phyloP scores from a whole-genome alignment of 805 yeast species.

The Saccharomycodes ludwigii region DNA sequence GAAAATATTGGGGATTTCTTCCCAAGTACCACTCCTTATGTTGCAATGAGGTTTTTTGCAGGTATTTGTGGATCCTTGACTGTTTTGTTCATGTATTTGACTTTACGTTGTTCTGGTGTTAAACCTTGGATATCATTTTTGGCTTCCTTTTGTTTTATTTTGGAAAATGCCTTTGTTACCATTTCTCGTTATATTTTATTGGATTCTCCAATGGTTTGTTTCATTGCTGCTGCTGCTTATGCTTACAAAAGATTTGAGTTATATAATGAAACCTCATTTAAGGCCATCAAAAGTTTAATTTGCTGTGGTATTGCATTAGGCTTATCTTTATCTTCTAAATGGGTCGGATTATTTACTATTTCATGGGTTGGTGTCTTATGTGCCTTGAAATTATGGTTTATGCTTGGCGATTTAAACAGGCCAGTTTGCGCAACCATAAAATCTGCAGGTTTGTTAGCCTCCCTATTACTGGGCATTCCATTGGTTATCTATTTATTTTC shows the following conservation, averaged over 20 bases:
- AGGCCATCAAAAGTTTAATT: slow-evolving; percentile 47
- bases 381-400: slow-evolving; percentile 53
- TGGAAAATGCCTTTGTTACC: slow-evolving; percentile 60
- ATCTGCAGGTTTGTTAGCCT: slow-evolving; percentile 41
- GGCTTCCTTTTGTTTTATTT: slow-evolving; percentile 41
- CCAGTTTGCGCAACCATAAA: slow-evolving; percentile 30
- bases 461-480: slow-evolving; percentile 47
- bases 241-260: slow-evolving; percentile 55
- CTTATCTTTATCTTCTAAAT: slow-evolving; percentile 60
- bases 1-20: slow-evolving; percentile 50
- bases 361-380: slow-evolving; percentile 65
- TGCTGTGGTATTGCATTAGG: slow-evolving; percentile 65
- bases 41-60: slow-evolving; percentile 56
- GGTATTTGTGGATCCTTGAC: slow-evolving; percentile 61
- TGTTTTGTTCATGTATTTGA: slow-evolving; percentile 49
- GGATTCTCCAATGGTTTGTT: slow-evolving; percentile 66
- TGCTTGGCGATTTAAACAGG: slow-evolving; percentile 56
- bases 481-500: slow-evolving; percentile 38
- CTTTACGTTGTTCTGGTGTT: slow-evolving; percentile 62
- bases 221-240: slow-evolving; percentile 61
- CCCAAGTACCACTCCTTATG: slow-evolving; percentile 50
- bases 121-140: slow-evolving; percentile 48
- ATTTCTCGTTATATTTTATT: slow-evolving; percentile 63
- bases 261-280: slow-evolving; percentile 44
- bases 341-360: slow-evolving; percentile 77